Conservation (phyloP, 805 yeast genomes). For the Cyberlindnera americana region DNA sequence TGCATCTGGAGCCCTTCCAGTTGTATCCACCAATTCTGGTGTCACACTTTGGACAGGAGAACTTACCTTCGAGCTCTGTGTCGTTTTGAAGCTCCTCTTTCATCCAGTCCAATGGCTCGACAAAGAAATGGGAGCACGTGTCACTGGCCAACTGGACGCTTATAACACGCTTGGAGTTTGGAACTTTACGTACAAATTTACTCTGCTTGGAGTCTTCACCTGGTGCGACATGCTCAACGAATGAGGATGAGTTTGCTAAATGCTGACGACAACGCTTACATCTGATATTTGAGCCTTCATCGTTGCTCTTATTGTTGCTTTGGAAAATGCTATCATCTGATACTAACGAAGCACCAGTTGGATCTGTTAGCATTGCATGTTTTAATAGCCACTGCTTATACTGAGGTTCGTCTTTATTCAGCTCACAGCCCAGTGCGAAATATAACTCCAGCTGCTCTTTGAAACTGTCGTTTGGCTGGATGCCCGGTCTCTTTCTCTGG, state of each 20-base stretch:
- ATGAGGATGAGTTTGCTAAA: constrained; percentile 59
- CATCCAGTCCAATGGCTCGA: constrained; percentile 95
- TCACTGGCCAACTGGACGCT: constrained; percentile 53
- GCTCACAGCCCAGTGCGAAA: constrained; percentile 39
- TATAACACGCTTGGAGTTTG: constrained; percentile 56
- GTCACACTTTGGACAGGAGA: constrained; percentile 78
- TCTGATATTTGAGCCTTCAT: constrained; percentile 41
- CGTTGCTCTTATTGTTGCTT: constrained; percentile 24
- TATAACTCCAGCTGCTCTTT: constrained; percentile 66
- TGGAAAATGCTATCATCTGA: constrained; percentile 31
- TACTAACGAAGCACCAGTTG: constrained; percentile 34
- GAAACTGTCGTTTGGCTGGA: constrained; percentile 74
- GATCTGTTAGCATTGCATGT: constrained; percentile 37
- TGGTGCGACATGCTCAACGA: constrained; percentile 67
- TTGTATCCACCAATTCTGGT: constrained; percentile 87
- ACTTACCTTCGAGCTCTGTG: constrained; percentile 76
- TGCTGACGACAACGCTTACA: constrained; percentile 80
- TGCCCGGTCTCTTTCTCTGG: constrained; percentile 53
- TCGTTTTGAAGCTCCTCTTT: constrained; percentile 57
- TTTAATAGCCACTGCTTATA: constrained; percentile 44
- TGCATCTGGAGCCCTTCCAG: constrained; percentile 93
- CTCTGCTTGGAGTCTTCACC: constrained; percentile 61
- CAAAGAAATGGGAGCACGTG: constrained; percentile 77
- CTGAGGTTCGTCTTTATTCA: constrained; percentile 29
- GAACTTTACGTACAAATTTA: constrained; percentile 61